Evolutionary conservation across 2,329 filamentous ascomycete genomes (phyloP).

Genomic region (Periconia macrospinosa): DNA sequence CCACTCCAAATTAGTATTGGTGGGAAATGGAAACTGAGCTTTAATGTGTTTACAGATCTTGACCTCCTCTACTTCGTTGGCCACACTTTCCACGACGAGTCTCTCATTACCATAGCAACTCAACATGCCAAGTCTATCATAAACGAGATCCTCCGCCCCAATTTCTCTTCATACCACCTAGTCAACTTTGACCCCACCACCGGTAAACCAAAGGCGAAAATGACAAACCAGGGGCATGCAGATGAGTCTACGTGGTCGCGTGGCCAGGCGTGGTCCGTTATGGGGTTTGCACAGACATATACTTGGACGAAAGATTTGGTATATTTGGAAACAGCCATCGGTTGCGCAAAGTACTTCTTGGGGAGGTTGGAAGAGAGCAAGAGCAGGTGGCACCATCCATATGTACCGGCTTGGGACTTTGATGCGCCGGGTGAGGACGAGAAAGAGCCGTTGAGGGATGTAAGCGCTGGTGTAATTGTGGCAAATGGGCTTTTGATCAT

Average conservation of each 20-base stretch:
- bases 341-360: slow-evolving; percentile 52
- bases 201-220: slow-evolving; percentile 48
- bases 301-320: slow-evolving; percentile 49
- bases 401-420: slow-evolving; percentile 56
- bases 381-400: slow-evolving; percentile 25
- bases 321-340: slow-evolving; percentile 50
- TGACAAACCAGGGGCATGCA: slow-evolving; percentile 53
- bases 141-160: slow-evolving; percentile 35
- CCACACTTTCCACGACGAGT: slow-evolving; percentile 29
- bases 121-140: slow-evolving; percentile 43
- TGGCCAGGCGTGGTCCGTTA: slow-evolving; percentile 55
- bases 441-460: slow-evolving; percentile 37
- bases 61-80: slow-evolving; percentile 45
- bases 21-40: neutral
- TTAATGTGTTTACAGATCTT: slow-evolving; percentile 34
- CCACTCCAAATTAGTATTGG: neutral
- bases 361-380: slow-evolving; percentile 40
- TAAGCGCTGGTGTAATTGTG: slow-evolving; percentile 45
- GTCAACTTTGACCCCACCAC: slow-evolving; percentile 50
- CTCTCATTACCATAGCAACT: slow-evolving; percentile 41
- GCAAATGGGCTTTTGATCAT: slow-evolving; percentile 48
- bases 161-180: slow-evolving; percentile 47
- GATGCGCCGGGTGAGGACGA: slow-evolving; percentile 49
- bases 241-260: slow-evolving; percentile 52
- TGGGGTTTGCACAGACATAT: slow-evolving; percentile 52